Evolutionary conservation across 371 early-diverging fungal genomes (phyloP), one percentile per base, ranked within the genome.

Genomic region (Cokeromyces recurvatus): DNA sequence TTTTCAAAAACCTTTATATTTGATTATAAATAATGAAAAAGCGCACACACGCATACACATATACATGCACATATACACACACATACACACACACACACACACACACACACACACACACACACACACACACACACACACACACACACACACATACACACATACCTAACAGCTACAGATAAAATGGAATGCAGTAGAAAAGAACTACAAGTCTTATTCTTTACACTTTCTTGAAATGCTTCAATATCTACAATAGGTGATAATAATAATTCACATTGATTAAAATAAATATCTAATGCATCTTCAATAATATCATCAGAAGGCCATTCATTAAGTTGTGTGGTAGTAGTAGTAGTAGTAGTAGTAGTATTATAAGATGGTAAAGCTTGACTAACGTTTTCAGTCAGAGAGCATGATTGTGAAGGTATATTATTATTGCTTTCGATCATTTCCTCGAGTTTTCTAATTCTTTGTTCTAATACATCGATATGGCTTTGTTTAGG

Each of bases 401-500:
- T n/a, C n/a, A n/a, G n/a, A n/a, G n/a, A n/a, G n/a, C n/a, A n/a
- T n/a, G n/a, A n/a, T n/a, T n/a, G n/a, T n/a, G n/a, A n/a, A n/a
- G n/a, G n/a, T n/a, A n/a, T n/a, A n/a, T n/a, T n/a, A n/a, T n/a
- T n/a, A n/a, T n/a, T n/a, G n/a, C n/a, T n/a, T n/a, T n/a, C n/a
- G n/a, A n/a, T n/a, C n/a, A 57, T 15, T 31, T 71, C 68, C 50
- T 85, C 85, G 59, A 79, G 70, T 51, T 74, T 75, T 51, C 70
- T 71, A 40, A 85, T 53, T 29, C 84, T 62, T 46, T 65, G 66
- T 34, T 85, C 85, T 8, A 85, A 63, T 23, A 70, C 59, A 15
- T 84, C 83, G 22, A 82, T 82, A 38, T 82, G 79, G 4, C 86
- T 84, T 54, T 84, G 82, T 6, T 81, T 71, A 16, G 82, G 86